Evolutionary conservation across 768 basidiomycete species (phyloP).

Genomic region (Coprinopsis sp.): DNA sequence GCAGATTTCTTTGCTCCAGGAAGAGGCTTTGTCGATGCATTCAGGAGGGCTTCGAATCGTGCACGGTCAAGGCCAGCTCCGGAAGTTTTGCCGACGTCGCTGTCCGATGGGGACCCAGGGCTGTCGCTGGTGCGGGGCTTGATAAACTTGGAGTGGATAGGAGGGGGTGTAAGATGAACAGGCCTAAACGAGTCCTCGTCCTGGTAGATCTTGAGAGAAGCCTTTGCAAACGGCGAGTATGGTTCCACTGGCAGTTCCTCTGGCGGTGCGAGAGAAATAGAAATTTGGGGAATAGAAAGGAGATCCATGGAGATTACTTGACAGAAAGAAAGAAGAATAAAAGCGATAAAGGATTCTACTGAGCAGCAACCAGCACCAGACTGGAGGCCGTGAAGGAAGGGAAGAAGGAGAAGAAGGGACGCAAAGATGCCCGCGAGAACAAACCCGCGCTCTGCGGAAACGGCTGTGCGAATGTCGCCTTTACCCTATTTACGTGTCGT

Average conservation of each 20-base stretch:
- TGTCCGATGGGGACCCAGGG: conserved; percentile 33
- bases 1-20: conserved; percentile 40
- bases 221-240: conserved; percentile 56
- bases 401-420: conserved; percentile 31
- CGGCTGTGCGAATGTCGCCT: not conserved
- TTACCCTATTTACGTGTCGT: not conserved
- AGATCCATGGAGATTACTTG: conserved; percentile 35
- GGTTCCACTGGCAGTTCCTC: conserved; percentile 47
- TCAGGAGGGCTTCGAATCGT: conserved; percentile 61
- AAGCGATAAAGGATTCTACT: conserved; percentile 20
- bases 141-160: conserved; percentile 37
- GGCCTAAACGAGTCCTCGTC: conserved; percentile 54
- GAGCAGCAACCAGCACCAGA: conserved; percentile 53
- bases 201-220: conserved; percentile 20
- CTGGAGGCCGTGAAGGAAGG: conserved; percentile 24
- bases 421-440: conserved; percentile 18
- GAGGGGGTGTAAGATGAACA: conserved; percentile 54
- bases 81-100: conserved; percentile 18
- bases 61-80: conserved; percentile 57
- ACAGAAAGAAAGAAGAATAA: conserved; percentile 15
- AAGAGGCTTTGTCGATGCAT: conserved; percentile 55
- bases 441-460: conserved; percentile 6
- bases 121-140: conserved; percentile 47
- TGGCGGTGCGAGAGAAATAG: conserved; percentile 65
- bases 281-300: conserved; percentile 58